These are phyloP conservation scores for Batrachochytrium dendrobatidis DNA, from an alignment of 371 early-diverging fungal genomes.

Conservation along the genomic window DNA sequence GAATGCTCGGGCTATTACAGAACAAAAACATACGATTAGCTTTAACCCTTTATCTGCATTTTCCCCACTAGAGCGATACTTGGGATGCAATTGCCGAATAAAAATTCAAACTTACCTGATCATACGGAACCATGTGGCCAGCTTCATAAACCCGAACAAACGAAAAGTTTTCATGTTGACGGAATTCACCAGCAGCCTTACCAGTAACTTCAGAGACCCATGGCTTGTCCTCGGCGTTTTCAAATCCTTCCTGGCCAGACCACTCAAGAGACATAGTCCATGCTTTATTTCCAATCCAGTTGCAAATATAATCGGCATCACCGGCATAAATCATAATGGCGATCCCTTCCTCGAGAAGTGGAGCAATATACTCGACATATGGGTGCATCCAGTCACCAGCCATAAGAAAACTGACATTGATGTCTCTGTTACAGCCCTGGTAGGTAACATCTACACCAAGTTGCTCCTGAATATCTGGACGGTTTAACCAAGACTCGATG, in stretches of 20 bases:
- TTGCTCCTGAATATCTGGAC: conserved; percentile 64
- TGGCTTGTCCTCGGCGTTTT: conserved; percentile 49
- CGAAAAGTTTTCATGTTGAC: conserved; percentile 63
- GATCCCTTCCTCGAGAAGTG: conserved; percentile 70
- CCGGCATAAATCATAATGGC: conserved; percentile 85
- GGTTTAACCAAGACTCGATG: conserved; percentile 69
- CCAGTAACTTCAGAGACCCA: conserved; percentile 40
- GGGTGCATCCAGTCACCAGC: conserved; percentile 88
- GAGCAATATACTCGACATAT: conserved; percentile 64
- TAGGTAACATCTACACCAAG: conserved; percentile 66
- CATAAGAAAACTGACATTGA: conserved; percentile 68
- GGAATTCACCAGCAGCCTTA: conserved; percentile 63
- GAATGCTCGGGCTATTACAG: conserved; percentile 22
- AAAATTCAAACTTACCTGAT: conserved; percentile 9
- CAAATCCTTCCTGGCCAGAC: conserved; percentile 64
- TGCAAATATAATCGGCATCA: conserved; percentile 48
- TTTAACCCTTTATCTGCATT: too few species aligned
- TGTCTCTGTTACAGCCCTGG: conserved; percentile 72
- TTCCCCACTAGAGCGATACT: too few species aligned
- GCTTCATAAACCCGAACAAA: conserved; percentile 79
- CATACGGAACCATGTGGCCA: conserved; percentile 74
- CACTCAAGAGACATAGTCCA: conserved; percentile 78
- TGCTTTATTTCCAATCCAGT: conserved; percentile 89
- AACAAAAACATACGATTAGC: conserved; percentile 2
- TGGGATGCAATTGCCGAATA: too few species aligned